Percentiles rank a stretch among this genome's conserved stretches.
phyloP scores from a whole-genome alignment of 345 rosid species.

The Brassica juncea region DNA sequence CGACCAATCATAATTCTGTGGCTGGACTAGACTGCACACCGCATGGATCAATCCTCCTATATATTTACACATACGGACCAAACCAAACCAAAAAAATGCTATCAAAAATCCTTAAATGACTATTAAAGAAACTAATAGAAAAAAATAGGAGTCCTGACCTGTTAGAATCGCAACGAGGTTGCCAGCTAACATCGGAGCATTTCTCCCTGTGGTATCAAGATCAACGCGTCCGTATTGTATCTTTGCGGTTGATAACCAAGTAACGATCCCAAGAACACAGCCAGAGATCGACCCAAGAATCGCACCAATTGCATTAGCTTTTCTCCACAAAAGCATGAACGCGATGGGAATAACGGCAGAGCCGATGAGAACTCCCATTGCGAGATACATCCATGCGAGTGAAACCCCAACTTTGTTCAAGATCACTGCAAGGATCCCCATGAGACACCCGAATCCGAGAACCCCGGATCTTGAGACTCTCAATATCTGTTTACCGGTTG shows the following conservation, averaged over 20 bases:
- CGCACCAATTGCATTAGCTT: slow-evolving; percentile 85
- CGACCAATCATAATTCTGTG: slow-evolving; percentile 83
- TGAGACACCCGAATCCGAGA: slow-evolving; percentile 86
- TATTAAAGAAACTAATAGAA: not conserved
- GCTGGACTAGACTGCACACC: slow-evolving; percentile 60
- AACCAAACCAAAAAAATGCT: slow-evolving; percentile 5
- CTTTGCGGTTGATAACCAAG: slow-evolving; percentile 69
- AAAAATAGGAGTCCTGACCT: slow-evolving; percentile 27
- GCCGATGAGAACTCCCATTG: slow-evolving; percentile 87
- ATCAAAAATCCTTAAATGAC: not conserved
- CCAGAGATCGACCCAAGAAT: slow-evolving; percentile 68
- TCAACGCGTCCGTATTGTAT: slow-evolving; percentile 65
- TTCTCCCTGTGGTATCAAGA: slow-evolving; percentile 76
- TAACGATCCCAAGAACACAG: slow-evolving; percentile 68
- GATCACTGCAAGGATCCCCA: slow-evolving; percentile 88
- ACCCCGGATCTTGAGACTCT: slow-evolving; percentile 69
- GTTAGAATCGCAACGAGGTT: slow-evolving; percentile 74
- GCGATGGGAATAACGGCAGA: slow-evolving; percentile 92
- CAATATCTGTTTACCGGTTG: slow-evolving; percentile 71
- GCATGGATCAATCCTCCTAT: slow-evolving; percentile 73
- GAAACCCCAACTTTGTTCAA: slow-evolving; percentile 91
- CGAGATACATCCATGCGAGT: slow-evolving; percentile 94
- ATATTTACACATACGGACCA: not conserved
- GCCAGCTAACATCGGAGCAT: slow-evolving; percentile 89
- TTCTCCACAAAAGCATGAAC: slow-evolving; percentile 88